Percentiles rank a stretch among this genome's conserved stretches.
Conservation (phyloP, 2,329 filamentous ascomycete species). For the Monilinia aucupariae region DNA sequence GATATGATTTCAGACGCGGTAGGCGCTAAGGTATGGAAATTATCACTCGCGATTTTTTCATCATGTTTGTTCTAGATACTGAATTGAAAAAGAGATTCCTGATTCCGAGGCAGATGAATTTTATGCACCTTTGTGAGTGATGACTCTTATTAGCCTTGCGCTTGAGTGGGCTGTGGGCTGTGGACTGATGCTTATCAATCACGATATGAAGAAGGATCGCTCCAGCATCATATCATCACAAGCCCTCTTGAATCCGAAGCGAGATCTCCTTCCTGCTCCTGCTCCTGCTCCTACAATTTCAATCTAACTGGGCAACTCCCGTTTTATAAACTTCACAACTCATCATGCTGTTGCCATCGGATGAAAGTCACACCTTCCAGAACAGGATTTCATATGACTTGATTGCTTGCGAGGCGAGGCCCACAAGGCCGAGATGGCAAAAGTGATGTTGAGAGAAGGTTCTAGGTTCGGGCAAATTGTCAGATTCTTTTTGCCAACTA, state of each 20-base stretch:
- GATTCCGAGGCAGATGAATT: background rate
- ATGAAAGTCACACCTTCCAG: background rate
- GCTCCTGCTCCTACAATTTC: background rate
- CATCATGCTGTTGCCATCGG: background rate
- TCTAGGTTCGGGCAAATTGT: background rate
- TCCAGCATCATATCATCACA: background rate
- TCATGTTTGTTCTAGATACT: background rate
- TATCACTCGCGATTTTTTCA: background rate
- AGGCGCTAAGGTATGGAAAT: background rate
- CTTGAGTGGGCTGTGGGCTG: too few species aligned
- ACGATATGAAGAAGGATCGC: background rate
- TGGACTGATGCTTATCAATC: background rate
- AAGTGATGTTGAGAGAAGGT: background rate
- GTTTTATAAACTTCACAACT: background rate
- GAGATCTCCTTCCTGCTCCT: too few species aligned
- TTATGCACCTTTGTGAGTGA: background rate
- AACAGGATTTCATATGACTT: background rate
- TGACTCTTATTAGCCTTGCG: background rate
- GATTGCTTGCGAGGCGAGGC: background rate
- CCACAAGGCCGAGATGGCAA: background rate
- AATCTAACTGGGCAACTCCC: slow-evolving; percentile 2
- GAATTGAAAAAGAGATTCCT: background rate
- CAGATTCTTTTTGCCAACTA: background rate
- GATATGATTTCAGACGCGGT: background rate
- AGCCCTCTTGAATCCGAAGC: background rate